Evolutionary conservation across 495 filamentous ascomycete genomes (phyloP), one percentile per base, ranked within the genome.

Genomic region (Staphylotrichum longicolle): DNA sequence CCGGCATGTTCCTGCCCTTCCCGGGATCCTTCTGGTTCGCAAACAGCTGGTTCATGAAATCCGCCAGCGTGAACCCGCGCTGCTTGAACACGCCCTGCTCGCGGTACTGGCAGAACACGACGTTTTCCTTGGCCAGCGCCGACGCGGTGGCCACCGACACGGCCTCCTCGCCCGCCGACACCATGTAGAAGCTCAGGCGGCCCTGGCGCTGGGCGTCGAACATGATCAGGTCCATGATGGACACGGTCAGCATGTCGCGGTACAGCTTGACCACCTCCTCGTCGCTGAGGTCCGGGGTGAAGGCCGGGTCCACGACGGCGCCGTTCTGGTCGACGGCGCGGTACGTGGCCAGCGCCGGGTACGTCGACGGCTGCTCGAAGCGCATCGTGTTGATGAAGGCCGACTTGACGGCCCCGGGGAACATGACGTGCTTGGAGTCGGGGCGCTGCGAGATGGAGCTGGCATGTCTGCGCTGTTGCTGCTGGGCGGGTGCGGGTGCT

Each of bases 41-140:
- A 73, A 99, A 97, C 5, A 98, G 75, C 73, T 99, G 95, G 69
- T 83, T 89, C 94, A 98, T 98, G 68, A 97, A 98, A 55, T 96
- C 81, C 34, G 84, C 82, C 27, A 96, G 78, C 2, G 85, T 91
- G 70, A 93, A 97, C 11, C 94, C 95, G 11, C 94, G 86, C 70
- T 97, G 89, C 64, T 88, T 82, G 72, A 95, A 93, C 12, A 96
- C 88, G 3, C 93, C 94, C 34, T 93, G 84, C 75, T 99, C 94
- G 59, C 94, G 87, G 68, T 99, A 99, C 69, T 99, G 94, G 51
- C 88, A 90, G 66, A 96, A 99, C 33, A 96, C 80, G 14, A 96
- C 90, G 66, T 99, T 95, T 60, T 90, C 83, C n/a, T 83, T 86
- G 27, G 80, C 78, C 34, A 99, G 76, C 7, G 91, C 91, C 32